These are phyloP conservation scores for Trichoderma cornu-damae DNA, from an alignment of 2,329 filamentous ascomycete genomes.

Conservation along the genomic window DNA sequence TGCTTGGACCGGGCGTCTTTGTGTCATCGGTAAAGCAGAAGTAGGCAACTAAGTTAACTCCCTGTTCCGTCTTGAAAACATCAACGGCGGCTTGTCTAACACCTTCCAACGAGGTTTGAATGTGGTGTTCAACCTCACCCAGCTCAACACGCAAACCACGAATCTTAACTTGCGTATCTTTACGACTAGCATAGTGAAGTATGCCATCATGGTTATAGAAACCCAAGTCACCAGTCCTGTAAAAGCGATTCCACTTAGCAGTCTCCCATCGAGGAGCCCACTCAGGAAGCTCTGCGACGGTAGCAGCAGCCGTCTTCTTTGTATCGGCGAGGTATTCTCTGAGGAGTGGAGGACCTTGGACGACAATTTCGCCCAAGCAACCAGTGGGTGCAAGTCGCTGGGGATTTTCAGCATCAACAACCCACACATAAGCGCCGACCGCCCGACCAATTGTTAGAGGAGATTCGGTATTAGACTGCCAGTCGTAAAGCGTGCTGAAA, in stretches of 20 bases:
- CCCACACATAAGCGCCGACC: not conserved
- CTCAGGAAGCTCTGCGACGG: not conserved
- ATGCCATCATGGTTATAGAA: conserved; percentile 37
- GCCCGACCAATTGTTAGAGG: conserved; percentile 8
- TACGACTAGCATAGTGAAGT: conserved; percentile 44
- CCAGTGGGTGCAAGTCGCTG: conserved; percentile 16
- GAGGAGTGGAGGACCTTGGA: conserved; percentile 15
- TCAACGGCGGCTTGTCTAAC: conserved; percentile 11
- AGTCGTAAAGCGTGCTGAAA: conserved; percentile 2
- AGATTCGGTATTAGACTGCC: conserved; percentile 8
- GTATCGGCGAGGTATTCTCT: conserved; percentile 15
- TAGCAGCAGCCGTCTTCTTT: conserved; percentile 3
- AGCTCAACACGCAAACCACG: conserved; percentile 55
- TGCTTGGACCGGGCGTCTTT: not conserved
- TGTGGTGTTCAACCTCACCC: conserved; percentile 23
- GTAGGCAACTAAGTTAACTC: conserved; percentile 3
- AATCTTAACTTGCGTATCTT: conserved; percentile 55
- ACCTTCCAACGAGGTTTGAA: not conserved
- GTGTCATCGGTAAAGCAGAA: not conserved
- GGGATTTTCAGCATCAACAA: conserved; percentile 14
- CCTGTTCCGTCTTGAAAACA: conserved; percentile 4
- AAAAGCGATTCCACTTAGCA: conserved; percentile 25
- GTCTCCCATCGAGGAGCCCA: conserved; percentile 6
- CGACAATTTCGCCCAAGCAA: conserved; percentile 16
- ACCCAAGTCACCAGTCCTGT: conserved; percentile 46